Evolutionary conservation across 1,139 yeast genomes (phyloP).

Genomic region (Wickerhamiella pararugosa): DNA sequence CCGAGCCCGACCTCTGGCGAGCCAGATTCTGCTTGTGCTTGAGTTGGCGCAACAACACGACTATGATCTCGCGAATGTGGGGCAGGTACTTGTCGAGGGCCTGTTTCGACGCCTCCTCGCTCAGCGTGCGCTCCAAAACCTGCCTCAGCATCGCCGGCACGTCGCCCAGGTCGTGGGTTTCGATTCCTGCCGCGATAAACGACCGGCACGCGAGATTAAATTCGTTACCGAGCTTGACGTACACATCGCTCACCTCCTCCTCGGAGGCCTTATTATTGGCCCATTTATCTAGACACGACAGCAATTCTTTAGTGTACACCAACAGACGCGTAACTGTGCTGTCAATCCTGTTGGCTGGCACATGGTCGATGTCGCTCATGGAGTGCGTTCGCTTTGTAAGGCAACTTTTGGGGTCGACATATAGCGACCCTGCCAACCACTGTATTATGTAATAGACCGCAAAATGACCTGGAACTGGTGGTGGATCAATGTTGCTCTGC

Average conservation of each 20-base stretch:
- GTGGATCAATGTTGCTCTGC: slow-evolving; percentile 3
- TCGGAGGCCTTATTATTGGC: slow-evolving; percentile 68
- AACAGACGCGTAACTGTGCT: slow-evolving; percentile 69
- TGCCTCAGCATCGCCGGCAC: slow-evolving; percentile 59
- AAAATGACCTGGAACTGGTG: neutral
- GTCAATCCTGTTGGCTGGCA: slow-evolving; percentile 48
- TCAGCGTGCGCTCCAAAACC: slow-evolving; percentile 72
- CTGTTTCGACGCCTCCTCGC: slow-evolving; percentile 75
- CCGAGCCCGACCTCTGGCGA: slow-evolving; percentile 3
- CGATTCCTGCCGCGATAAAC: slow-evolving; percentile 52
- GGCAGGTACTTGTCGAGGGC: slow-evolving; percentile 73
- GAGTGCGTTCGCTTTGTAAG: neutral
- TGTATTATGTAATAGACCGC: neutral
- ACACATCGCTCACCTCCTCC: slow-evolving; percentile 76
- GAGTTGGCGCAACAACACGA: slow-evolving; percentile 60
- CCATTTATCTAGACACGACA: slow-evolving; percentile 85
- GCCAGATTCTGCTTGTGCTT: slow-evolving; percentile 48
- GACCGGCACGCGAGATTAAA: slow-evolving; percentile 75
- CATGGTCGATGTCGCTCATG: neutral
- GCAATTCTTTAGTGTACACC: slow-evolving; percentile 75
- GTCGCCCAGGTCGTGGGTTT: slow-evolving; percentile 50
- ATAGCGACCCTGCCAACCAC: neutral
- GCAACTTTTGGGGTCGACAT: neutral
- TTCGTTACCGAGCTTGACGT: slow-evolving; percentile 86
- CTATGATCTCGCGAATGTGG: slow-evolving; percentile 73